Percentiles rank a stretch among this genome's conserved stretches.
phyloP scores from a whole-genome alignment of 148 eudicot species.

The Chenopodium berlandieri region DNA sequence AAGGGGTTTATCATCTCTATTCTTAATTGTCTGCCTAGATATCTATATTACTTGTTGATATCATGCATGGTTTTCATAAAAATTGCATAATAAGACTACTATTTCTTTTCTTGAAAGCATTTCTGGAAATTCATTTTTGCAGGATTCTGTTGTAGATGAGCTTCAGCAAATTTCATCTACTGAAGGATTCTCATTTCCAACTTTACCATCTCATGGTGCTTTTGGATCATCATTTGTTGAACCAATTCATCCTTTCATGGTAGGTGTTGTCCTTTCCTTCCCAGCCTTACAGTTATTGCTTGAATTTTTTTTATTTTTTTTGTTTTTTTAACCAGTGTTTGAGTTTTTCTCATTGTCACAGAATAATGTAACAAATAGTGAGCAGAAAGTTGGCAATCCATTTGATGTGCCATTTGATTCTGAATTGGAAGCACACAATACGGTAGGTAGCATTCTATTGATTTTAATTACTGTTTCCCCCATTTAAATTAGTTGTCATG shows the following conservation, averaged over 20 bases:
- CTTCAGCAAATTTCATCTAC: constrained; percentile 22
- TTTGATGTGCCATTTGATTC: constrained; percentile 66
- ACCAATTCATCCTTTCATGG: constrained; percentile 43
- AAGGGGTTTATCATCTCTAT: not conserved
- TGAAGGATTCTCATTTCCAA: constrained; percentile 35
- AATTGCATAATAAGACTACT: not conserved
- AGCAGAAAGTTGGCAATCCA: constrained; percentile 60
- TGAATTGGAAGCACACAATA: constrained; percentile 49
- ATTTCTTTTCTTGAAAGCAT: constrained; percentile 3
- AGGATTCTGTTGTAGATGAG: constrained; percentile 31
- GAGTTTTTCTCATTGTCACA: constrained; percentile 29
- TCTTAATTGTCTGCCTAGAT: not conserved
- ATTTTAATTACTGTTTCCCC: not conserved
- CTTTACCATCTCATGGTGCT: constrained; percentile 35
- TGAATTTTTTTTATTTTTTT: not conserved
- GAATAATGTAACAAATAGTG: constrained; percentile 41
- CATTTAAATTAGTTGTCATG: too few species aligned
- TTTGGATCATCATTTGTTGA: constrained; percentile 32
- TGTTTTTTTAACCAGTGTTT: not conserved
- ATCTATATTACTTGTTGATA: constrained; percentile 32
- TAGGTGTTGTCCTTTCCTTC: constrained; percentile 19
- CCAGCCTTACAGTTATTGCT: not conserved
- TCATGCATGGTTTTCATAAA: not conserved
- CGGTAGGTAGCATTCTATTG: constrained; percentile 44
- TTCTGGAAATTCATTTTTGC: not conserved